Conservation (phyloP, 345 rosid genomes). For the Murraya paniculata region DNA sequence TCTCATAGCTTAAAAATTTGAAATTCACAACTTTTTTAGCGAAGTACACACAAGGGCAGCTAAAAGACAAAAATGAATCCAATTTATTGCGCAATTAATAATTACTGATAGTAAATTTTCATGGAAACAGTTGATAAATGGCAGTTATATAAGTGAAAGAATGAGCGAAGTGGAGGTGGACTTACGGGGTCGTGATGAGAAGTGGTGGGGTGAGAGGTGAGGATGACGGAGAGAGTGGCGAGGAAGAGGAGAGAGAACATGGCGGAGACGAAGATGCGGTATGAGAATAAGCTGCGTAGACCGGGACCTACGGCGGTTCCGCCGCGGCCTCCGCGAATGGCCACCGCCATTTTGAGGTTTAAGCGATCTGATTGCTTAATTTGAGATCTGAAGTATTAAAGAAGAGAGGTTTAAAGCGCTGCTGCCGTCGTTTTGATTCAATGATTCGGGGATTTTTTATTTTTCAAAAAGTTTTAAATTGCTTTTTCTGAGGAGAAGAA, state of each 20-base stretch:
- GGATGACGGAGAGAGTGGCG: slow-evolving; percentile 69
- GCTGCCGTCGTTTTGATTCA: not conserved
- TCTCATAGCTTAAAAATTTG: not conserved
- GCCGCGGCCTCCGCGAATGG: slow-evolving; percentile 70
- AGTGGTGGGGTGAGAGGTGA: slow-evolving; percentile 51
- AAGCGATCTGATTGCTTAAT: not conserved
- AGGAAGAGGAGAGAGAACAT: slow-evolving; percentile 74
- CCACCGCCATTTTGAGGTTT: slow-evolving; percentile 58
- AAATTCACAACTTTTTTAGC: no score
- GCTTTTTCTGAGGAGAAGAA: not conserved
- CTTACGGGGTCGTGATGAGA: slow-evolving; percentile 50
- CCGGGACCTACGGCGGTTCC: slow-evolving; percentile 46
- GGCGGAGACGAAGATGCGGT: slow-evolving; percentile 85
- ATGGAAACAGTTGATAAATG: no score
- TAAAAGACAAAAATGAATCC: no score
- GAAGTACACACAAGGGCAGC: no score
- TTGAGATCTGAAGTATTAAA: not conserved
- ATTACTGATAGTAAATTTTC: no score
- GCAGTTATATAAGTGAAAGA: not conserved
- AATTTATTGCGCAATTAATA: no score
- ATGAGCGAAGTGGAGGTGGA: slow-evolving; percentile 8
- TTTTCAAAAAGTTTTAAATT: not conserved
- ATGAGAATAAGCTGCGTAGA: slow-evolving; percentile 64
- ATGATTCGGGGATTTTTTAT: not conserved
- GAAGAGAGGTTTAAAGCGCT: not conserved